phyloP scores from a whole-genome alignment of 164 flowering plant species.

The Vitis rotundifolia region DNA sequence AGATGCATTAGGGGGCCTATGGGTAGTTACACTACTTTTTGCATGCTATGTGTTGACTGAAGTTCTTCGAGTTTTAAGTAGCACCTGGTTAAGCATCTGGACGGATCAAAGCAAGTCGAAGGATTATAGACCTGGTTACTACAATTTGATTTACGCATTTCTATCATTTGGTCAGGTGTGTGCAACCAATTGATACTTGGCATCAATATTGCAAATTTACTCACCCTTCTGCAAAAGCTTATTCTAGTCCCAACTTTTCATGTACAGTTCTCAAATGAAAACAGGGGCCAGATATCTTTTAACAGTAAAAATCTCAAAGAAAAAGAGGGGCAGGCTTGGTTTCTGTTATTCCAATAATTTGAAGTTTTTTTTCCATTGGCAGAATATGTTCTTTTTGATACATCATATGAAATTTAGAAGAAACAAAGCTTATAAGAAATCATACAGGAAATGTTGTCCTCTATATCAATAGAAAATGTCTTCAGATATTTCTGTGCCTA shows the following conservation, averaged over 20 bases:
- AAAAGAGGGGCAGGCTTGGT: too few species aligned
- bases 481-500: neutral
- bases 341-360: neutral
- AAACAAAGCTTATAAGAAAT: neutral
- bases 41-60: constrained; percentile 59
- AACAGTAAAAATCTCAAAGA: too few species aligned
- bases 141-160: constrained; percentile 52
- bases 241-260: neutral
- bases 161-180: neutral
- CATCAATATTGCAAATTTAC: neutral
- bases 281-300: too few species aligned
- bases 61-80: constrained; percentile 66
- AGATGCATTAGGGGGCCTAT: constrained; percentile 65
- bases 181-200: neutral
- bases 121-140: constrained; percentile 52
- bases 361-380: neutral
- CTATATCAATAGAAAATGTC: neutral
- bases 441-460: neutral
- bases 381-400: neutral
- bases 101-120: constrained; percentile 53
- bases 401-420: neutral
- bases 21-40: constrained; percentile 67
- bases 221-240: neutral
- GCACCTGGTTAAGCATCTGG: constrained; percentile 85
- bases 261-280: neutral